Conservation (phyloP, 2,329 filamentous ascomycete genomes). For the Cercospora zeae-maydis region DNA sequence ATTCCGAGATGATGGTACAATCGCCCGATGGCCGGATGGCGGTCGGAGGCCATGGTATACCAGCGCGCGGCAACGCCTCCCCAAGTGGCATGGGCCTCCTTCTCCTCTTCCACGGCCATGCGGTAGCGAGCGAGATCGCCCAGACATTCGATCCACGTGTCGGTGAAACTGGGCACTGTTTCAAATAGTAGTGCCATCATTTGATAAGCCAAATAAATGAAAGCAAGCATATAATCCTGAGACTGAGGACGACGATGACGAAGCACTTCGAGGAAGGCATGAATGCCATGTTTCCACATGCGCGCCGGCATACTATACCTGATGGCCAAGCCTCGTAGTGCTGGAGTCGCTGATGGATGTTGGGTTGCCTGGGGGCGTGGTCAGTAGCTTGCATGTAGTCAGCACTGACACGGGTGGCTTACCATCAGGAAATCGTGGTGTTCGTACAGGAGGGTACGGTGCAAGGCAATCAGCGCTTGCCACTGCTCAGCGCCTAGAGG, state of each 20-base stretch:
- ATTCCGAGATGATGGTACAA: conserved; percentile 88
- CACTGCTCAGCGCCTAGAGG: conserved; percentile 65
- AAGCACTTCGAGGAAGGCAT: conserved; percentile 46
- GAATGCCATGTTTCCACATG: conserved; percentile 93
- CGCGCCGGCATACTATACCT: conserved; percentile 90
- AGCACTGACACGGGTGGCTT: neutral
- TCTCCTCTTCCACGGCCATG: conserved; percentile 88
- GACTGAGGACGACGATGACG: conserved; percentile 70
- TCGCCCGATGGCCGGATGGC: conserved; percentile 68
- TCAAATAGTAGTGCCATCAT: conserved; percentile 88
- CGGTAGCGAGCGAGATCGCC: conserved; percentile 81
- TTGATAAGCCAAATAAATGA: conserved; percentile 83
- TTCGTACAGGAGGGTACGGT: conserved; percentile 58
- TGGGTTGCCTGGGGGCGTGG: conserved; percentile 59
- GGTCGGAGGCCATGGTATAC: conserved; percentile 80
- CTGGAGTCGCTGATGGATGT: conserved; percentile 71
- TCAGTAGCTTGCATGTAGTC: neutral
- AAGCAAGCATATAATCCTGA: conserved; percentile 83
- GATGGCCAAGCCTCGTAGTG: conserved; percentile 64
- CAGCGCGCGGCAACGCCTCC: conserved; percentile 73
- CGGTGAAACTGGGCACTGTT: conserved; percentile 74
- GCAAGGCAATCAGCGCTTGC: conserved; percentile 77
- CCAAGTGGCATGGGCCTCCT: conserved; percentile 69
- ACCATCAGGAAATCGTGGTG: conserved; percentile 61
- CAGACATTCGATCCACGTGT: conserved; percentile 91